Evolutionary conservation across 192 early-diverging fungal genomes (phyloP).

Genomic region (Coemansia sp.): DNA sequence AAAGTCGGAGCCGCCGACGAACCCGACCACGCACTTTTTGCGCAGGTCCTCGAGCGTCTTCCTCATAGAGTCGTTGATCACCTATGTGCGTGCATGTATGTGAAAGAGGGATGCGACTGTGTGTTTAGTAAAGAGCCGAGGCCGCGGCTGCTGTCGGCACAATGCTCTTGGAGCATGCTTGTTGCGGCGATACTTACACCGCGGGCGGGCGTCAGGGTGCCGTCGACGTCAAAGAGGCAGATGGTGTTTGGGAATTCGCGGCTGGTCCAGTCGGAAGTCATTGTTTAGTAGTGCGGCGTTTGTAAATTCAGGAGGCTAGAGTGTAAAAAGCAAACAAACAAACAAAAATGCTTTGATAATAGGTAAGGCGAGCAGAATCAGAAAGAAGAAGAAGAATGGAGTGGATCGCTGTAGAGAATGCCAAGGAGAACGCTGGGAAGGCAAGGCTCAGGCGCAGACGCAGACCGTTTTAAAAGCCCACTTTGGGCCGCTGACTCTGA

Average conservation of each 20-base stretch:
- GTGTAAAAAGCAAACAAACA: background rate
- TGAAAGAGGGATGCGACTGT: background rate
- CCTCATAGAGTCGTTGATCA: slow-evolving; percentile 74
- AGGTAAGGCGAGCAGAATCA: background rate
- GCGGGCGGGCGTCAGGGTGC: slow-evolving; percentile 93
- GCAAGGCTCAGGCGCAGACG: too few species aligned
- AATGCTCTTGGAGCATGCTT: background rate
- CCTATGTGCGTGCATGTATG: slow-evolving; percentile 35
- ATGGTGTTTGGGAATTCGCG: slow-evolving; percentile 76
- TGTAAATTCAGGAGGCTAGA: background rate
- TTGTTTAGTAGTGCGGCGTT: slow-evolving; percentile 1
- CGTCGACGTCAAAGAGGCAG: slow-evolving; percentile 96
- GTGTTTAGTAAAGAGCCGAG: too few species aligned
- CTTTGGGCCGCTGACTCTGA: too few species aligned
- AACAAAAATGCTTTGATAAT: background rate
- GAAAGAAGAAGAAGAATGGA: background rate
- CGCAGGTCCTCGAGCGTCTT: slow-evolving; percentile 73
- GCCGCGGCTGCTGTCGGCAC: too few species aligned
- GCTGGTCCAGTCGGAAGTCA: slow-evolving; percentile 51
- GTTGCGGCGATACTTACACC: slow-evolving; percentile 54
- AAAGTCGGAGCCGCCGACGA: slow-evolving; percentile 95
- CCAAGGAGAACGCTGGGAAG: too few species aligned
- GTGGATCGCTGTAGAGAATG: too few species aligned
- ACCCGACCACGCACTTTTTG: slow-evolving; percentile 89
- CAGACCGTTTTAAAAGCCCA: too few species aligned